Percentiles rank a stretch among this genome's conserved stretches.
These are phyloP conservation scores for Inga leiocalycina DNA, from an alignment of 306 rosid genomes.

Conservation along the genomic window DNA sequence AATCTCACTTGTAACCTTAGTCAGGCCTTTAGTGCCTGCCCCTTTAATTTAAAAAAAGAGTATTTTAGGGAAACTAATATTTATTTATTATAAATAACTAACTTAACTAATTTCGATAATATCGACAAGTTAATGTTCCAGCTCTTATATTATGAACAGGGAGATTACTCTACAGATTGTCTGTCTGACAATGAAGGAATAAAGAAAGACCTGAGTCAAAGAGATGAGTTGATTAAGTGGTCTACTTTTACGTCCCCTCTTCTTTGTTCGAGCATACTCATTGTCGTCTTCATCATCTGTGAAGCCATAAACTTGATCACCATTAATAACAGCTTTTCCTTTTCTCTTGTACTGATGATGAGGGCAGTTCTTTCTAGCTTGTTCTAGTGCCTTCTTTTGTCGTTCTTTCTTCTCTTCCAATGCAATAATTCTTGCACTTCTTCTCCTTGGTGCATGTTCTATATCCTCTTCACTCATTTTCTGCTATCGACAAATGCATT, in stretches of 20 bases:
- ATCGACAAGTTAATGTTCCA: too few relatives aligned
- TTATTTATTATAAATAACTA: too few relatives aligned
- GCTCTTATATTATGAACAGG: too few relatives aligned
- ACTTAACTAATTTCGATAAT: too few relatives aligned
- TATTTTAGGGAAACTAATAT: too few relatives aligned
- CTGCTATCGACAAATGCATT: conserved; percentile 7
- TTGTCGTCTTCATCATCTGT: background rate
- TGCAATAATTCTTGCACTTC: conserved; percentile 42
- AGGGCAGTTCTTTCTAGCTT: background rate
- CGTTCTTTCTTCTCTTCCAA: conserved; percentile 27
- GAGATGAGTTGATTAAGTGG: conserved; percentile 22
- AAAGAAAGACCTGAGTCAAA: conserved; percentile 20
- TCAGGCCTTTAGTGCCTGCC: too few relatives aligned
- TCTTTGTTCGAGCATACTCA: background rate
- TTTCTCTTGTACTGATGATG: conserved; percentile 6
- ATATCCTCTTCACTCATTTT: conserved; percentile 17
- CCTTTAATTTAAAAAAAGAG: too few relatives aligned
- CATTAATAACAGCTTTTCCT: conserved; percentile 1
- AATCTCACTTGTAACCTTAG: too few relatives aligned
- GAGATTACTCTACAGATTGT: too few relatives aligned
- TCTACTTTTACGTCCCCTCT: background rate
- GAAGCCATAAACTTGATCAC: background rate
- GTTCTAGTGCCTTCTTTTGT: conserved; percentile 12
- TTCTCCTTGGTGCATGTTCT: conserved; percentile 14
- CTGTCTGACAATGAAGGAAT: too few relatives aligned